Conservation (phyloP, 345 rosid genomes). For the Citrus cavaleriei region DNA sequence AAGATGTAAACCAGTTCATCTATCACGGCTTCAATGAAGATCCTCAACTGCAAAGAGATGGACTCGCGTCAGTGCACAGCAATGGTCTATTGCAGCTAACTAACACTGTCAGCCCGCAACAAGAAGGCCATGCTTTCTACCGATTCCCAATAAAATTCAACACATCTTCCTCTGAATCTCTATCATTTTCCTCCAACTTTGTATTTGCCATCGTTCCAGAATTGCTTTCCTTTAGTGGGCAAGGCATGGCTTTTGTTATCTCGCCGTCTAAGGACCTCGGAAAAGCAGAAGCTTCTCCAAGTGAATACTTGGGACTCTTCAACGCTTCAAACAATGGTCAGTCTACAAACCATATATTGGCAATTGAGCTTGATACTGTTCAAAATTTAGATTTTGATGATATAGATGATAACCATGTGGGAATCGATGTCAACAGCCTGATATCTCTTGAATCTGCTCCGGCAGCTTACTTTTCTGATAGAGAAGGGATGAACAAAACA, state of each 20-base stretch:
- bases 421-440: slow-evolving; percentile 46
- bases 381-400: slow-evolving; percentile 35
- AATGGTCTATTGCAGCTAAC: slow-evolving; percentile 56
- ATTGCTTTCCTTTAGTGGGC: slow-evolving; percentile 22
- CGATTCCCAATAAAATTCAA: neutral
- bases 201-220: slow-evolving; percentile 37
- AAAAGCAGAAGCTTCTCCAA: neutral
- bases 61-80: slow-evolving; percentile 26
- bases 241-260: slow-evolving; percentile 40
- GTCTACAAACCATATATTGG: slow-evolving; percentile 40
- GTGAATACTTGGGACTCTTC: slow-evolving; percentile 47
- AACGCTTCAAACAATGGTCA: slow-evolving; percentile 34
- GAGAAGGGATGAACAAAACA: slow-evolving; percentile 5
- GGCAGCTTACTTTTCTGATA: slow-evolving; percentile 32
- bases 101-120: slow-evolving; percentile 24
- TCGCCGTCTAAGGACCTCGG: slow-evolving; percentile 25
- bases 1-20: neutral
- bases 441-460: slow-evolving; percentile 17
- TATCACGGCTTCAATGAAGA: slow-evolving; percentile 1
- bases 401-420: slow-evolving; percentile 47
- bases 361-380: slow-evolving; percentile 54
- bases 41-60: neutral
- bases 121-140: neutral
- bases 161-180: neutral
- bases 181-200: slow-evolving; percentile 40